Conservation (phyloP, 2,329 filamentous ascomycete genomes). For the Podosphaera xanthii region DNA sequence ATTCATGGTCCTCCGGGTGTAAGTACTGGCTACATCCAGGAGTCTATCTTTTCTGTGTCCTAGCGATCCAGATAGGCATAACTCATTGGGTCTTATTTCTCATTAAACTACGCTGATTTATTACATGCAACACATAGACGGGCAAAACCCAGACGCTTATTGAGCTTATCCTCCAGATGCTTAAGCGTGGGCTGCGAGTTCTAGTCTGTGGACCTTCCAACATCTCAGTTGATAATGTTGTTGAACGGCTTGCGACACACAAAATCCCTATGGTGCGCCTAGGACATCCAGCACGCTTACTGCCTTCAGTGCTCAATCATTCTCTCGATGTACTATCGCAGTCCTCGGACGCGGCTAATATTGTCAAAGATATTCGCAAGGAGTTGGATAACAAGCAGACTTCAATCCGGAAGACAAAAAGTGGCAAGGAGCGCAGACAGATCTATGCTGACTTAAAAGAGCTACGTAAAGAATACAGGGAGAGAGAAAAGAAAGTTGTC, state of each 20-base stretch:
- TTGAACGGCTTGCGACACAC: constrained; percentile 68
- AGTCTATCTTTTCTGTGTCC: background rate
- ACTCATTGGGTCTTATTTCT: background rate
- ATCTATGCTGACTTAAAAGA: constrained; percentile 75
- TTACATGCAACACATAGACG: constrained; percentile 27
- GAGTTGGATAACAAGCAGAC: constrained; percentile 89
- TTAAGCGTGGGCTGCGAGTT: constrained; percentile 48
- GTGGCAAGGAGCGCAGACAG: constrained; percentile 51
- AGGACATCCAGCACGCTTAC: constrained; percentile 73
- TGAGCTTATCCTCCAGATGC: constrained; percentile 78
- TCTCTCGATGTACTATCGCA: constrained; percentile 79
- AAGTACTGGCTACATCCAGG: constrained; percentile 12
- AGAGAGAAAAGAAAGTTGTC: constrained; percentile 65
- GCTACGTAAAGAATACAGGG: constrained; percentile 67
- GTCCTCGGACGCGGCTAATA: constrained; percentile 69
- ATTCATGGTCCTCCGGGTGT: constrained; percentile 86
- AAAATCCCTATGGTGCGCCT: constrained; percentile 73
- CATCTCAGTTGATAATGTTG: constrained; percentile 94
- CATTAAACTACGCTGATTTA: background rate
- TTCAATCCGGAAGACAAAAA: constrained; percentile 68
- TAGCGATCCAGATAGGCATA: background rate
- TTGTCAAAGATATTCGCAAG: constrained; percentile 70
- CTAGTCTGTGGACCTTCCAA: constrained; percentile 95
- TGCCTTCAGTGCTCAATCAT: constrained; percentile 72
- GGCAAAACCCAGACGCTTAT: constrained; percentile 95